Base-by-base conservation (phyloP, 176 grass and related monocot genomes). In the Panicum miliaceum region DNA sequence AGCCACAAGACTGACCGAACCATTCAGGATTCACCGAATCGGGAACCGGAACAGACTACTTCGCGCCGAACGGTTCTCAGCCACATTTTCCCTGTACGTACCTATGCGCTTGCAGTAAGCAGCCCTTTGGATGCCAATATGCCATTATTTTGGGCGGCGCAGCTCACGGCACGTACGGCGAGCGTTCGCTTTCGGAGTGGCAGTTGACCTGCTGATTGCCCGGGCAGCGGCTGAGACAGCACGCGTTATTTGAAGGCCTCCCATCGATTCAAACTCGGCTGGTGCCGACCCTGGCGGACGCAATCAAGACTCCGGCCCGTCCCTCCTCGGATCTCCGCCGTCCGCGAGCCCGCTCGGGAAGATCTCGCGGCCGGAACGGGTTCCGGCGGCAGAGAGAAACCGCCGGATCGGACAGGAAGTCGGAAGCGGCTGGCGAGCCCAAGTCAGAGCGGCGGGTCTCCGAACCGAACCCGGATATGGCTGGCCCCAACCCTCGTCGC, bases 101-200 rank as follows among this genome's bases (percentile, higher is more conserved):
- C 2, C 3, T 64, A 13, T 5, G 29, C 19, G 62, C 15, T 3
- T 8, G 19, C 12, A 8, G 15, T 4, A 16, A 10, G 54, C 23
- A 12, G 76, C 7, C 9, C 22, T 8, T 12, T 58, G 27, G 60
- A 61, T 7, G 42, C 2, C 7, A 37, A 38, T 20, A 23, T 38
- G 75, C 52, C 58, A 81, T 81, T 41, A 74, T 56, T 65, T 74
- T 86, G 47, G 68, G 56, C 57, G 65, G 51, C 69, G 45, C 34
- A 41, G 40, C 61, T 13, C 82, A 69, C 14, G 25, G n/a, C 12
- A 43, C 5, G 5, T 32, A n/a, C 15, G 25, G 51, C n/a, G n/a
- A n/a, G n/a, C 64, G 27, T 45, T 56, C 13, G 68, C 18, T 25
- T 45, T 34, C 58, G n/a, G n/a, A n/a, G n/a, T n/a, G n/a, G n/a